Evolutionary conservation across 2,329 filamentous ascomycete species (phyloP).

Genomic region (Penicillium brevicompactum): DNA sequence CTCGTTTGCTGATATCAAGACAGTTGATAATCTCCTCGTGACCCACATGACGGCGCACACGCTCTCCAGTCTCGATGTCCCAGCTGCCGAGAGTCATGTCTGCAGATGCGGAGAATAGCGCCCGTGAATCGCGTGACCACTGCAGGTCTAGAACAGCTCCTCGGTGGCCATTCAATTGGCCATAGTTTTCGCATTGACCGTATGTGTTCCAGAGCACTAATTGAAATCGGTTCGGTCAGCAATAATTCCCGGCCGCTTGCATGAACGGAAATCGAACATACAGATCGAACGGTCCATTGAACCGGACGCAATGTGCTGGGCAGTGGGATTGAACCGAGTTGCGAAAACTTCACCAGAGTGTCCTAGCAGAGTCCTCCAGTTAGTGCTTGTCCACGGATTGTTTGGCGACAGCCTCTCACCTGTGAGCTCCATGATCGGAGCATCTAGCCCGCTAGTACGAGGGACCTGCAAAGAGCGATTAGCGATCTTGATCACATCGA

Average conservation of each 20-base stretch:
- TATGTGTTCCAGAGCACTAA: constrained; percentile 91
- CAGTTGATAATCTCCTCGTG: constrained; percentile 97
- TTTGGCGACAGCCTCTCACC: constrained; percentile 55
- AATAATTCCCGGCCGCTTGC: background rate
- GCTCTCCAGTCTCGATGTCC: constrained; percentile 88
- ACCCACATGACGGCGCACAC: constrained; percentile 88
- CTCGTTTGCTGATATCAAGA: constrained; percentile 83
- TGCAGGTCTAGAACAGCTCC: constrained; percentile 89
- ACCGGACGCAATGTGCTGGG: constrained; percentile 86
- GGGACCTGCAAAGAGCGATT: constrained; percentile 60
- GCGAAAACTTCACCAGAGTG: constrained; percentile 84
- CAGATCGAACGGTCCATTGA: constrained; percentile 92
- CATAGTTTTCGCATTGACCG: constrained; percentile 93
- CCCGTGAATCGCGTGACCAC: constrained; percentile 92
- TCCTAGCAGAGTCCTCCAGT: constrained; percentile 41
- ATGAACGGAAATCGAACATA: constrained; percentile 48
- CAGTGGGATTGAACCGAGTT: constrained; percentile 84
- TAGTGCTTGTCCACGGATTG: constrained; percentile 6
- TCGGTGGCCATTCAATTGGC: constrained; percentile 82
- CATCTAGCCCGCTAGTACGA: constrained; percentile 79
- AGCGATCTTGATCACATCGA: background rate
- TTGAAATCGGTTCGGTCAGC: background rate
- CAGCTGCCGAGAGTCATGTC: constrained; percentile 93
- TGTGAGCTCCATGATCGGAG: constrained; percentile 90
- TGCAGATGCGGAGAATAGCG: constrained; percentile 88